Evolutionary conservation across 1,139 yeast species (phyloP), one percentile per base, ranked within the genome.

Genomic region (Sugiyamaella grinbergsii): DNA sequence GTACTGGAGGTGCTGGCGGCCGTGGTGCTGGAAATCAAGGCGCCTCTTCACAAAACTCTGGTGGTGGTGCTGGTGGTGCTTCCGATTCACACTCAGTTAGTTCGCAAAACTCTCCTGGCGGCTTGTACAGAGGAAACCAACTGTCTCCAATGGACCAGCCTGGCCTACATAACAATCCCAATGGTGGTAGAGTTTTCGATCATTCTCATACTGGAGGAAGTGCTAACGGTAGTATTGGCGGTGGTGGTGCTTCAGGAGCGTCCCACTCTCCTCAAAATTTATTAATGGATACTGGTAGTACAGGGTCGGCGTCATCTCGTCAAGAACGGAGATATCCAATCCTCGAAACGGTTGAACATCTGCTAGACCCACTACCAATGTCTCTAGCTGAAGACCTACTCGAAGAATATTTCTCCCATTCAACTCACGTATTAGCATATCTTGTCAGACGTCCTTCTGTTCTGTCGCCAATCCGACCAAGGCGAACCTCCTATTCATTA

Each of bases 381-480:
- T 50, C 62, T 1, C 63, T 72, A 5, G 73, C 73, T 2, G 66
- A 66, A 36, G 74, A 71, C 36, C 55, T 72, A 10, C 56, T 69
- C 16, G 73, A 70, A 44, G 66, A 64, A 24, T 72, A 71, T 52
- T 72, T 72, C 42, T 59, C 65, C 13, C 64, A 62, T 11, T 69
- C 56, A 45, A 64, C 64, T 39, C 72, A 54, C 53, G 71, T 53
- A 7, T 63, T 57, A 54, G 71, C 62, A 49, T 64, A 56, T 39
- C 56, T 47, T 51, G 65, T 53, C 52, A 67, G 66, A 34, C 62
- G 26, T 47, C 56, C 49, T 46, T 62, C 58, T 40, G 49, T 54
- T 33, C 50, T 60, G 36, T 58, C 63, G 15, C 53, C 42, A 5
- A 54, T 47, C 4, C 52, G 53, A 5, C 68, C 66, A 2, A 56